Conservation (phyloP, 2,329 filamentous ascomycete species). For the Cladorrhinum sp. region DNA sequence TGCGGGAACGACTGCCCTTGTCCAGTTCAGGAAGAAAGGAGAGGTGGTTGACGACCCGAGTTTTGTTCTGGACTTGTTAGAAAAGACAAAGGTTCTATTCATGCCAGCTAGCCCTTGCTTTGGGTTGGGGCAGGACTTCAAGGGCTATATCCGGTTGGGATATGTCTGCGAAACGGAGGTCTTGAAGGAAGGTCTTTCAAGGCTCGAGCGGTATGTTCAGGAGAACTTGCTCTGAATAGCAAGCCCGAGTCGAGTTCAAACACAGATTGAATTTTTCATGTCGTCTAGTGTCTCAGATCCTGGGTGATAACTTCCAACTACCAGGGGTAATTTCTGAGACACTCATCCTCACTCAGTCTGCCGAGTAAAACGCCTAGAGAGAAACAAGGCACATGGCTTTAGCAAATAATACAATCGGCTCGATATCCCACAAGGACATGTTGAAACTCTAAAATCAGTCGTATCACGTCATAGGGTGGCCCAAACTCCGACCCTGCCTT, state of each 20-base stretch:
- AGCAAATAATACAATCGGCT: not conserved
- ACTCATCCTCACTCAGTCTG: no score
- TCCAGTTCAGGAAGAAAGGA: constrained; percentile 61
- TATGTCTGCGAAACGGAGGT: constrained; percentile 70
- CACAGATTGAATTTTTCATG: no score
- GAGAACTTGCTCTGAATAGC: constrained; percentile 26
- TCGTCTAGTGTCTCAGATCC: no score
- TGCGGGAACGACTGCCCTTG: constrained; percentile 76
- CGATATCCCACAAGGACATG: not conserved
- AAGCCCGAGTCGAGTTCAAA: no score
- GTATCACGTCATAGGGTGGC: not conserved
- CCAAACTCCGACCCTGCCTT: not conserved
- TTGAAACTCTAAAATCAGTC: not conserved
- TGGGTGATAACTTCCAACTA: no score
- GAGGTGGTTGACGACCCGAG: constrained; percentile 66
- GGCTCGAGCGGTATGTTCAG: constrained; percentile 41
- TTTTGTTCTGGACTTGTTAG: constrained; percentile 67
- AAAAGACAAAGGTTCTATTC: constrained; percentile 69
- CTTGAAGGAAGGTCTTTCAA: constrained; percentile 62
- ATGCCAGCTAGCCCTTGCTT: constrained; percentile 73
- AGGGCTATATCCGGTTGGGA: constrained; percentile 73
- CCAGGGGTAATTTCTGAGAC: no score
- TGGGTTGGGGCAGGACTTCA: constrained; percentile 62
- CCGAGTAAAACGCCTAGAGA: no score
- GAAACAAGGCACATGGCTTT: no score